phyloP scores from a whole-genome alignment of 257 asterid species.

The Echites panduratus region DNA sequence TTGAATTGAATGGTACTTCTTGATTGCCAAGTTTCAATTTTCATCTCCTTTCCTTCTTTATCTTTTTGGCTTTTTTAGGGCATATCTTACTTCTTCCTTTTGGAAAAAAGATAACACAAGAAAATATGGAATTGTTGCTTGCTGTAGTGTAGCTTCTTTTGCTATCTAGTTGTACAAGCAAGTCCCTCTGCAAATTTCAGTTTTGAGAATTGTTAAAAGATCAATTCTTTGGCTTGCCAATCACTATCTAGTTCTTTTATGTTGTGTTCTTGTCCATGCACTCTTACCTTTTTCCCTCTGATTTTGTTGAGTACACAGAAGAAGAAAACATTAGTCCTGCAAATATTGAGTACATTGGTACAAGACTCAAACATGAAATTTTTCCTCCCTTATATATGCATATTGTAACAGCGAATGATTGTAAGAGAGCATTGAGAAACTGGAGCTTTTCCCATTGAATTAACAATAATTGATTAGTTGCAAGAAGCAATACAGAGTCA shows the following conservation, averaged over 20 bases:
- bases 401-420: neutral
- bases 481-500: too few species aligned
- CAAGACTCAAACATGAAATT: neutral
- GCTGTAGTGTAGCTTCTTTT: neutral
- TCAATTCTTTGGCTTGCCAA: neutral
- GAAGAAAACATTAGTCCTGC: neutral
- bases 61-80: neutral
- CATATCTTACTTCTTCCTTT: neutral
- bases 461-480: too few species aligned
- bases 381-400: neutral
- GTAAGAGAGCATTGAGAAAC: neutral
- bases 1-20: neutral
- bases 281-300: too few species aligned
- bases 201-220: neutral
- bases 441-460: neutral
- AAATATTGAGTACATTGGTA: too few species aligned
- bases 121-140: neutral
- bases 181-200: neutral
- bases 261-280: neutral
- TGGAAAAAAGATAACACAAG: neutral
- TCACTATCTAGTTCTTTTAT: neutral
- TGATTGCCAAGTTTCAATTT: neutral
- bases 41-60: neutral
- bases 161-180: neutral
- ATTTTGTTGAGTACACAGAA: neutral